Percentiles rank a stretch among this genome's conserved stretches.
Evolutionary conservation across 257 asterid genomes (phyloP).

Genomic region (Primulina eburnea): DNA sequence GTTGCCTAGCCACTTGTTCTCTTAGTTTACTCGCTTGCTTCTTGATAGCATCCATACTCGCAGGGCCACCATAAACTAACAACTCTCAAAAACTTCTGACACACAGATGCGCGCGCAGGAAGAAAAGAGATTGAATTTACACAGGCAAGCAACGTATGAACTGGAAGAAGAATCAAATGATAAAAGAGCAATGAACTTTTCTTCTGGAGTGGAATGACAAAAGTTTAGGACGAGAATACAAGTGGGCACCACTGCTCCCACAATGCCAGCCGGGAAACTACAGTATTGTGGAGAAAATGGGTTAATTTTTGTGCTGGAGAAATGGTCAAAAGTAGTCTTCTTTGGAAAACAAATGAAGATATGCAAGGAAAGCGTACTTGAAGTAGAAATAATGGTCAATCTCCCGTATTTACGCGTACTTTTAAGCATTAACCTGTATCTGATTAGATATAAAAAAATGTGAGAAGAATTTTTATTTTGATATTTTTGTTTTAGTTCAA

Average conservation of each 20-base stretch:
- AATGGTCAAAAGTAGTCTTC: too few relatives aligned
- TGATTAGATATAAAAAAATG: too few relatives aligned
- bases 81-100: conserved; percentile 15
- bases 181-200: neutral
- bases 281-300: neutral
- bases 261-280: neutral
- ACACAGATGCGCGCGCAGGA: neutral
- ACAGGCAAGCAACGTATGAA: neutral
- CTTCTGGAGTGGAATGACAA: neutral
- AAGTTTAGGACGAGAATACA: neutral
- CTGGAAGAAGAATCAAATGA: neutral
- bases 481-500: too few relatives aligned
- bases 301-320: too few relatives aligned
- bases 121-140: neutral
- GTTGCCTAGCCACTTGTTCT: conserved; percentile 95
- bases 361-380: too few relatives aligned
- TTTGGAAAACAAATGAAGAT: too few relatives aligned
- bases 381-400: too few relatives aligned
- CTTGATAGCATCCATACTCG: conserved; percentile 82
- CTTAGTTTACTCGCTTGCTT: conserved; percentile 88
- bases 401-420: too few relatives aligned
- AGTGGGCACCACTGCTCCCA: neutral
- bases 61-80: conserved; percentile 28
- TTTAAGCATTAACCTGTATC: too few relatives aligned
- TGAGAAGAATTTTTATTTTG: too few relatives aligned